phyloP scores from a whole-genome alignment of 1,284 basidiomycete species.

The Moesziomyces sp. region DNA sequence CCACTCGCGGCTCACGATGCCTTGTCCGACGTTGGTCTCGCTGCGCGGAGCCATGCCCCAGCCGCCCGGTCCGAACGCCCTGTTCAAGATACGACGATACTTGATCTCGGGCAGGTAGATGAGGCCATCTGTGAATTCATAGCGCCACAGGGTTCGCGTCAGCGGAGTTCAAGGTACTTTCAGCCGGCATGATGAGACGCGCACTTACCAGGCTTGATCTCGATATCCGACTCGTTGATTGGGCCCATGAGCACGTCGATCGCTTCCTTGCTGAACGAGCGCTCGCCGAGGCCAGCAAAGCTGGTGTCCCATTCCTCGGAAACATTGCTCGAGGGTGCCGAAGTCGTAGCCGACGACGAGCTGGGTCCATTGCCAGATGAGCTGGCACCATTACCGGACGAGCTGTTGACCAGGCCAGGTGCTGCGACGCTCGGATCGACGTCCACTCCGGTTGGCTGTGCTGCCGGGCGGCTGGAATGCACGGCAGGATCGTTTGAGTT shows the following conservation, averaged over 20 bases:
- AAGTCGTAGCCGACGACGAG: conserved; percentile 6
- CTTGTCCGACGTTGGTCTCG: conserved; percentile 80
- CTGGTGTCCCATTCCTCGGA: conserved; percentile 81
- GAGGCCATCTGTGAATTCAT: conserved; percentile 76
- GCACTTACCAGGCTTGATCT: conserved; percentile 82
- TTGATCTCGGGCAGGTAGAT: conserved; percentile 98
- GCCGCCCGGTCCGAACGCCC: conserved; percentile 93
- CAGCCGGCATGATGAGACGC: not conserved
- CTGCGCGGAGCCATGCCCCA: conserved; percentile 96
- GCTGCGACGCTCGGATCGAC: conserved; percentile 48
- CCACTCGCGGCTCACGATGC: conserved; percentile 91
- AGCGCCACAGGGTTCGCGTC: not conserved
- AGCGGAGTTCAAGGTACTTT: not conserved
- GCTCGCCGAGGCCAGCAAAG: conserved; percentile 82
- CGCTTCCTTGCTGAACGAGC: conserved; percentile 82
- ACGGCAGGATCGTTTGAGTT: conserved; percentile 53
- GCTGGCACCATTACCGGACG: conserved; percentile 5
- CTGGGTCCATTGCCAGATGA: conserved; percentile 1
- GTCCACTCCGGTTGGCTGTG: conserved; percentile 36
- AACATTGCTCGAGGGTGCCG: conserved; percentile 21
- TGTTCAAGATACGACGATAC: conserved; percentile 92
- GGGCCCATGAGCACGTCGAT: conserved; percentile 80
- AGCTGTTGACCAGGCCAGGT: conserved; percentile 30
- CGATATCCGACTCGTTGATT: conserved; percentile 81
- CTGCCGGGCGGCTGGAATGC: conserved; percentile 50